Evolutionary conservation across 2,329 filamentous ascomycete species (phyloP).

Genomic region (Neonectria hederae): DNA sequence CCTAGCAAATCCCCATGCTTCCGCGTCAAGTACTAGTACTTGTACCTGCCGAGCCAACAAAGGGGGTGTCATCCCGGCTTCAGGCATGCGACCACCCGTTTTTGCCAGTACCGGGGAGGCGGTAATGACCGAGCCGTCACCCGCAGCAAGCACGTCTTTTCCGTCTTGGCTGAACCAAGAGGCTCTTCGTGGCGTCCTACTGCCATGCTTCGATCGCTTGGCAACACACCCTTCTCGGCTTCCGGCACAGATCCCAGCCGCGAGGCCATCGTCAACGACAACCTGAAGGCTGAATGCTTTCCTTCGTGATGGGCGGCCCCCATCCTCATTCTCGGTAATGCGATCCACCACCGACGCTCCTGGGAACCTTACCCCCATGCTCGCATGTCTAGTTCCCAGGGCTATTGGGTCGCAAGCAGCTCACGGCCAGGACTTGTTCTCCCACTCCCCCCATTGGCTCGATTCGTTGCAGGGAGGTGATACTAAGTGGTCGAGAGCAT

Average conservation of each 20-base stretch:
- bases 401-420: conserved; percentile 14
- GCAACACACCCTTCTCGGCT: conserved; percentile 39
- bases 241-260: conserved; percentile 31
- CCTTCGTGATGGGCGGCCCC: background rate
- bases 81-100: conserved; percentile 22
- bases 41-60: background rate
- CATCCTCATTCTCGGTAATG: conserved; percentile 15
- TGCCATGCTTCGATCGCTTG: conserved; percentile 28
- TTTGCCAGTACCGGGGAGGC: conserved; percentile 27
- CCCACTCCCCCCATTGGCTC: conserved; percentile 4
- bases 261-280: background rate
- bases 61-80: conserved; percentile 18
- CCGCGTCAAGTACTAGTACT: conserved; percentile 9
- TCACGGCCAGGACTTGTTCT: background rate
- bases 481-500: background rate
- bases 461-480: background rate
- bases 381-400: conserved; percentile 13
- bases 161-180: conserved; percentile 22
- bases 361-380: conserved; percentile 13
- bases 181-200: conserved; percentile 20
- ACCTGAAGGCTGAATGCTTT: background rate
- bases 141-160: conserved; percentile 31
- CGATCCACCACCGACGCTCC: conserved; percentile 17
- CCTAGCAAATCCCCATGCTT: conserved; percentile 1
- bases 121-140: conserved; percentile 30